phyloP scores from a whole-genome alignment of 1,284 basidiomycete species.

The Malassezia restricta region DNA sequence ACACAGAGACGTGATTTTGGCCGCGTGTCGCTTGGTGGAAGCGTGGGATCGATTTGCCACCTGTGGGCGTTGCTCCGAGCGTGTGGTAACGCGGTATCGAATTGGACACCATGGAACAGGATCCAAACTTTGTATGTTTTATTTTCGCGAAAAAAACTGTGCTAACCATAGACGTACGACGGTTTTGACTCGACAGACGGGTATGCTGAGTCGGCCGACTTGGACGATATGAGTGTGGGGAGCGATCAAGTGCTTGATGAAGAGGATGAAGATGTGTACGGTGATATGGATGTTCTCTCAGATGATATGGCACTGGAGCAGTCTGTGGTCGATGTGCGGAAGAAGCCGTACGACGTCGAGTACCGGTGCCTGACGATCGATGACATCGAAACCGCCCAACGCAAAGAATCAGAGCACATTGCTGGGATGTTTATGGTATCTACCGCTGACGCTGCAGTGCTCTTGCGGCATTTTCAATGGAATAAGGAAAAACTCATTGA shows the following conservation, averaged over 20 bases:
- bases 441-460: constrained; percentile 55
- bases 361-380: constrained; percentile 27
- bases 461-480: constrained; percentile 79
- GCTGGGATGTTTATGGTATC: constrained; percentile 46
- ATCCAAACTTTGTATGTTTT: no score
- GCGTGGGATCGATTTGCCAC: no score
- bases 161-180: constrained; percentile 12
- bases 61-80: no score
- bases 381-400: constrained; percentile 29
- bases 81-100: no score
- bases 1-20: no score
- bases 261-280: constrained; percentile 4
- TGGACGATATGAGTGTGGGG: constrained; percentile 15
- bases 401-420: constrained; percentile 38
- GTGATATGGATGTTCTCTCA: constrained; percentile 1
- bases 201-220: constrained; percentile 30
- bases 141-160: no score
- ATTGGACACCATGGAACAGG: no score
- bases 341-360: constrained; percentile 37
- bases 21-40: no score
- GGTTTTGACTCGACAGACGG: constrained; percentile 40
- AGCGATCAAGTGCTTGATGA: not conserved
- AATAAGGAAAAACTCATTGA: constrained; percentile 78
- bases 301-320: constrained; percentile 9
- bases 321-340: constrained; percentile 17